Evolutionary conservation across 2,329 filamentous ascomycete species (phyloP).

Genomic region (Xylaria sp.): DNA sequence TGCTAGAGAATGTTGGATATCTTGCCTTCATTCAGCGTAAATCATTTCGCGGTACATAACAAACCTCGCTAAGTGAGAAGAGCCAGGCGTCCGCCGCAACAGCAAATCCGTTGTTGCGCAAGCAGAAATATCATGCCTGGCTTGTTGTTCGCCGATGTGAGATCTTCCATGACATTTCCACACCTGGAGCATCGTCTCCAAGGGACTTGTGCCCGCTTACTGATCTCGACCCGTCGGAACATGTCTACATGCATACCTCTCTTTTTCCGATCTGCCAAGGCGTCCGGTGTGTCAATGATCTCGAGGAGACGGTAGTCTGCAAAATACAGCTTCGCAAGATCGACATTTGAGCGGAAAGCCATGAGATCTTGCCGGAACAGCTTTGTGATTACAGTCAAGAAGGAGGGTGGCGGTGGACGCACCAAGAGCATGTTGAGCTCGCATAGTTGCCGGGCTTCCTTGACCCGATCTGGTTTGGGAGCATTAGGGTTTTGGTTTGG

Average conservation of each 20-base stretch:
- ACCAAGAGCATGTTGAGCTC: constrained; percentile 61
- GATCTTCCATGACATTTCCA: constrained; percentile 69
- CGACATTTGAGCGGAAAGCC: constrained; percentile 62
- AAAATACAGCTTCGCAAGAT: constrained; percentile 74
- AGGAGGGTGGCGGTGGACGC: constrained; percentile 51
- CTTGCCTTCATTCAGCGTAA: constrained; percentile 18
- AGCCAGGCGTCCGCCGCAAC: constrained; percentile 60
- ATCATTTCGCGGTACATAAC: background rate
- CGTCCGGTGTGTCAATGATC: constrained; percentile 62
- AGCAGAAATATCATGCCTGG: constrained; percentile 61
- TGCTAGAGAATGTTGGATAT: background rate
- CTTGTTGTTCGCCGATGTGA: constrained; percentile 46
- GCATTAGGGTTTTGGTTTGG: constrained; percentile 43
- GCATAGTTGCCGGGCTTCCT: constrained; percentile 51
- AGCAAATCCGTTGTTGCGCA: constrained; percentile 60
- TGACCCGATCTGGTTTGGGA: constrained; percentile 45
- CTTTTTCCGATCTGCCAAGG: constrained; percentile 48
- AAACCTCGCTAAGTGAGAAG: constrained; percentile 42
- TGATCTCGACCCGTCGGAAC: constrained; percentile 65
- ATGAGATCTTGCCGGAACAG: constrained; percentile 66
- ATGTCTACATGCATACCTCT: constrained; percentile 54
- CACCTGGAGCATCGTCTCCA: constrained; percentile 65
- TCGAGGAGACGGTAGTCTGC: constrained; percentile 74
- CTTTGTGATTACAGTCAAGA: constrained; percentile 65
- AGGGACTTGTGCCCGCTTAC: constrained; percentile 45